Percentiles rank a stretch among this genome's conserved stretches.
Evolutionary conservation across 768 basidiomycete species (phyloP).

Genomic region (Mycena capillaripes): DNA sequence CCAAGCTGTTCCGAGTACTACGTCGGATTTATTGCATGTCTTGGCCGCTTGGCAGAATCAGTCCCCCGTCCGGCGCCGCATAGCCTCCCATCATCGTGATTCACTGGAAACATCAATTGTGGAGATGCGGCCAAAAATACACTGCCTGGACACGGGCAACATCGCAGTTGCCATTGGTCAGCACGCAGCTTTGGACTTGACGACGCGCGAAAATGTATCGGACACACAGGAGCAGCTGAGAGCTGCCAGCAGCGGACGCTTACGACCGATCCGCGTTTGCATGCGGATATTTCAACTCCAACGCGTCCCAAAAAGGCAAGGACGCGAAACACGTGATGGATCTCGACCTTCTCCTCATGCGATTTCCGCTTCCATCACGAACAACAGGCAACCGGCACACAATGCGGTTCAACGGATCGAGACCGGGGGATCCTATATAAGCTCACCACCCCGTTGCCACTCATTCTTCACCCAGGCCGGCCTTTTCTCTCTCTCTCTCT

Average conservation of each 20-base stretch:
- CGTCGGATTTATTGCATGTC: not conserved
- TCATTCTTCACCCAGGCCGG: slow-evolving; percentile 47
- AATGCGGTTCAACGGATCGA: slow-evolving; percentile 1
- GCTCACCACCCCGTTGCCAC: slow-evolving; percentile 12
- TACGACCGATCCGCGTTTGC: too few species aligned
- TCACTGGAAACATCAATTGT: not conserved
- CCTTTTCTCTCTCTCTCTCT: slow-evolving; percentile 46
- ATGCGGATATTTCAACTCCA: too few species aligned
- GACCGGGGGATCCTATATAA: slow-evolving; percentile 28
- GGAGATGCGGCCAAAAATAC: not conserved
- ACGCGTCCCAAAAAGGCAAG: too few species aligned
- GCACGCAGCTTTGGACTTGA: too few species aligned
- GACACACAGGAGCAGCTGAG: too few species aligned
- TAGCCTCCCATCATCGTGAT: too few species aligned
- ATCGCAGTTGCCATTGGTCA: too few species aligned
- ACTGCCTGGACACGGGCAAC: not conserved
- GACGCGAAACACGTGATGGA: not conserved
- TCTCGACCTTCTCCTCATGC: not conserved
- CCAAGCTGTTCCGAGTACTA: not conserved
- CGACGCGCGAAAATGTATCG: too few species aligned
- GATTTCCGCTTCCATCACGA: not conserved
- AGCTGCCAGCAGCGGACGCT: too few species aligned
- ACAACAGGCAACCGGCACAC: slow-evolving; percentile 17
- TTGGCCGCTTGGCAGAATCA: slow-evolving; percentile 1
- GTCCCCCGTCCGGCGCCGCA: too few species aligned